phyloP scores from a whole-genome alignment of 331 rosid species.

The Ulmus americana region DNA sequence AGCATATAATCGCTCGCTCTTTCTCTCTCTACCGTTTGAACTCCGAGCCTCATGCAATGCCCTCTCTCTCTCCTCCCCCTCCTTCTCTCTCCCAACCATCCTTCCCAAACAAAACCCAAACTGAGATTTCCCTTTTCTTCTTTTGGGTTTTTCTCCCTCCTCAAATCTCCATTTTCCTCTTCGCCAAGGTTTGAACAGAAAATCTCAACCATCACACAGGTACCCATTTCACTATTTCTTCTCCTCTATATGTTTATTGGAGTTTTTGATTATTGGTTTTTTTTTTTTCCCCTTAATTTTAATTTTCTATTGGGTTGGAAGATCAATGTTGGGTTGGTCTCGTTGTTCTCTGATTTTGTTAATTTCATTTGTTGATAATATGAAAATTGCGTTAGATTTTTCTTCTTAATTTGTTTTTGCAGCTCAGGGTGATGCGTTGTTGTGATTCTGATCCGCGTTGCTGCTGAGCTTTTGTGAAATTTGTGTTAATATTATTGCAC shows the following conservation, averaged over 20 bases:
- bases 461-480: neutral
- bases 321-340: neutral
- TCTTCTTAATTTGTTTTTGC: conserved; percentile 19
- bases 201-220: conserved; percentile 29
- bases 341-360: neutral
- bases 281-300: neutral
- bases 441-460: neutral
- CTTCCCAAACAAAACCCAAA: conserved; percentile 44
- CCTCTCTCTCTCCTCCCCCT: conserved; percentile 37
- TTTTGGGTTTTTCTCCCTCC: conserved; percentile 22
- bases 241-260: neutral
- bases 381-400: conserved; percentile 22
- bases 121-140: conserved; percentile 34
- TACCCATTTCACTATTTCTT: conserved; percentile 17
- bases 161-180: neutral
- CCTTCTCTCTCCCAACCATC: conserved; percentile 22
- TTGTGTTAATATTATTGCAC: too few species aligned
- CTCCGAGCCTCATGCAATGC: conserved; percentile 50
- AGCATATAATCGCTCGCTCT: conserved; percentile 23
- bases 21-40: conserved; percentile 11
- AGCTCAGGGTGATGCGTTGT: conserved; percentile 13
- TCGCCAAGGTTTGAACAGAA: neutral
- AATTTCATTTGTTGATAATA: neutral
- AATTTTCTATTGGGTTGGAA: neutral
- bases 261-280: neutral